A percentile compares a stretch with the other conserved stretches of the same genome.
Evolutionary conservation across 768 basidiomycete species (phyloP).

Genomic region (Lanmaoa pseudosensibilis): DNA sequence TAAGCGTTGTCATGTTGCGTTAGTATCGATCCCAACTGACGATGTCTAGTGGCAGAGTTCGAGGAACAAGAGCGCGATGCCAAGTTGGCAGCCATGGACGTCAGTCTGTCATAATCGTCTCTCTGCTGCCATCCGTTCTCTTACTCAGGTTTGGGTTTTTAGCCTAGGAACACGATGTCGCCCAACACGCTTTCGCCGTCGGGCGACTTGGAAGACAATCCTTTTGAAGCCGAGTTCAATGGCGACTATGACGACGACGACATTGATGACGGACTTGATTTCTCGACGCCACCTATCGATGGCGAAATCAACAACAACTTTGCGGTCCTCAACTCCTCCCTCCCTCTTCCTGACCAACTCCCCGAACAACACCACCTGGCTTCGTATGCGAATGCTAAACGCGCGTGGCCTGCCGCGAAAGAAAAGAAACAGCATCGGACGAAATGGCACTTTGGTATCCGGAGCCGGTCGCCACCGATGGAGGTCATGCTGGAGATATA

Average conservation of each 20-base stretch:
- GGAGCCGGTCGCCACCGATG: constrained; percentile 93
- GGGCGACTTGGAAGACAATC: constrained; percentile 68
- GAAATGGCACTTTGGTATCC: constrained; percentile 98
- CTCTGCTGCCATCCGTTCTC: neutral
- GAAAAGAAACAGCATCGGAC: constrained; percentile 75
- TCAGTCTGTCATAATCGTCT: constrained; percentile 42
- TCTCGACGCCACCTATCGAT: constrained; percentile 40
- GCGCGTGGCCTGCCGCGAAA: constrained; percentile 45
- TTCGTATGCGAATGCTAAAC: constrained; percentile 57
- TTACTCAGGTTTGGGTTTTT: constrained; percentile 3
- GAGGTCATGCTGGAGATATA: constrained; percentile 99
- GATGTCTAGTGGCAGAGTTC: constrained; percentile 60
- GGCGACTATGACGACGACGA: constrained; percentile 47
- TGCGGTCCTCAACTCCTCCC: constrained; percentile 86
- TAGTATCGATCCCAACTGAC: constrained; percentile 11
- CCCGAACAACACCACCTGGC: constrained; percentile 71
- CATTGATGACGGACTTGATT: constrained; percentile 53
- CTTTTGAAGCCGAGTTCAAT: constrained; percentile 75
- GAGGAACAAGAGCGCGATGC: constrained; percentile 88
- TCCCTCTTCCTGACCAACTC: constrained; percentile 67
- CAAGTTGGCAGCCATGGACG: constrained; percentile 76
- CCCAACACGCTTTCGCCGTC: constrained; percentile 67
- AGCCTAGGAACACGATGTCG: constrained; percentile 74
- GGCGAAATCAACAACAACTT: constrained; percentile 62
- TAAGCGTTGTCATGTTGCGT: constrained; percentile 42